These are phyloP conservation scores for Saxispiralis lemnorum DNA, from an alignment of 495 filamentous ascomycete genomes.

Conservation along the genomic window DNA sequence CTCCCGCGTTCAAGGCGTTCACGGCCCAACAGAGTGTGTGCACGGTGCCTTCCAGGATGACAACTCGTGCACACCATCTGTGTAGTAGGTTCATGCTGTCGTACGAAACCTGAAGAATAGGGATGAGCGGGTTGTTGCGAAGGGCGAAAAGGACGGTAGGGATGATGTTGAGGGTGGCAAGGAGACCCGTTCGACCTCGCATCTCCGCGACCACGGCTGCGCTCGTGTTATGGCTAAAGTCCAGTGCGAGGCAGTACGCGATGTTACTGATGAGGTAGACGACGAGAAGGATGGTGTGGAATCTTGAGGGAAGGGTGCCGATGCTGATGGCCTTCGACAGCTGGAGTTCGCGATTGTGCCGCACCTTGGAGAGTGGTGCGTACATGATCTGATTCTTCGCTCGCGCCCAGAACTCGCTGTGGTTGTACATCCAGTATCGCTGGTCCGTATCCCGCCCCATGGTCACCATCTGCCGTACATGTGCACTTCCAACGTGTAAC, in stretches of 20 bases:
- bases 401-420: conserved; percentile 43
- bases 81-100: conserved; percentile 94
- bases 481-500: conserved; percentile 43
- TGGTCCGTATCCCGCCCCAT: conserved; percentile 35
- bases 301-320: conserved; percentile 72
- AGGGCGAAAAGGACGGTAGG: conserved; percentile 74
- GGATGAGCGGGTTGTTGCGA: conserved; percentile 85
- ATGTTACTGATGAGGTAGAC: conserved; percentile 61
- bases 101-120: conserved; percentile 67
- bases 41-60: conserved; percentile 54
- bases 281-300: conserved; percentile 60
- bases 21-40: conserved; percentile 57
- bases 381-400: conserved; percentile 71
- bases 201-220: conserved; percentile 42
- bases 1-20: conserved; percentile 25
- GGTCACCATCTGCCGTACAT: conserved; percentile 54
- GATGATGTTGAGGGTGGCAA: conserved; percentile 80
- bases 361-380: conserved; percentile 60
- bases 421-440: conserved; percentile 45
- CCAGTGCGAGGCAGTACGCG: conserved; percentile 61
- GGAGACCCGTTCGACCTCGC: conserved; percentile 66
- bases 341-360: conserved; percentile 78
- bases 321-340: conserved; percentile 73
- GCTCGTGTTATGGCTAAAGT: conserved; percentile 30
- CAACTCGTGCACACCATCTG: conserved; percentile 85